Evolutionary conservation across 352 stramenopile genomes (phyloP).

Genomic region (Phytophthora cajani): DNA sequence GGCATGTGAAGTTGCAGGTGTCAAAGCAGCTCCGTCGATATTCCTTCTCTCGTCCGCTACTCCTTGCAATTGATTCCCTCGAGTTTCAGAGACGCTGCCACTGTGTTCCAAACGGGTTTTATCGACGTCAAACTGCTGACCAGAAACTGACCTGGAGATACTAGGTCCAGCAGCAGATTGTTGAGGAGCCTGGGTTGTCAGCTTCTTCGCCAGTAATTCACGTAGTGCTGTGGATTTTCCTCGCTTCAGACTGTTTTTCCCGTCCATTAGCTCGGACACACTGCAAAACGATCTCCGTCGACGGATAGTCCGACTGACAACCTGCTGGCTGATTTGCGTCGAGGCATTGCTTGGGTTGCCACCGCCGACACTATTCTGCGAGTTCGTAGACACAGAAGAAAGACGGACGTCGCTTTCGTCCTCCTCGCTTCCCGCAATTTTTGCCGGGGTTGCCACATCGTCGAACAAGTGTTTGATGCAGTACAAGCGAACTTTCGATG

Average conservation of each 20-base stretch:
- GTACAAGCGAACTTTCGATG: conserved; percentile 76
- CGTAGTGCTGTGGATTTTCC: conserved; percentile 56
- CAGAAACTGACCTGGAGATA: conserved; percentile 32
- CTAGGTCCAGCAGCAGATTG: conserved; percentile 9
- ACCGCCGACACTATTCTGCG: conserved; percentile 30
- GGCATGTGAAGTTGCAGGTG: conserved; percentile 3
- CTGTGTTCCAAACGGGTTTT: conserved; percentile 24
- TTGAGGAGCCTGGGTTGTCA: conserved; percentile 30
- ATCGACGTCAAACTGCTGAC: conserved; percentile 34
- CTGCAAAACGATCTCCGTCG: conserved; percentile 78
- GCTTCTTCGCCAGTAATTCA: conserved; percentile 66
- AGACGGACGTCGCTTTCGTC: conserved; percentile 16
- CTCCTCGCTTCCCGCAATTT: conserved; percentile 26
- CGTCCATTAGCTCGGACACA: conserved; percentile 59
- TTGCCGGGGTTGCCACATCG: conserved; percentile 26
- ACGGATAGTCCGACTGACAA: conserved; percentile 51
- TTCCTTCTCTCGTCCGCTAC: conserved; percentile 19
- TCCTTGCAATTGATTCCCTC: conserved; percentile 15
- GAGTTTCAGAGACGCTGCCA: conserved; percentile 21
- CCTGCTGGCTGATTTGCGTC: conserved; percentile 31
- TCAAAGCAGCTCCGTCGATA: conserved; percentile 16
- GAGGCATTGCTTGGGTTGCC: conserved; percentile 31
- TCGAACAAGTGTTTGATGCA: conserved; percentile 61
- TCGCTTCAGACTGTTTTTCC: conserved; percentile 41
- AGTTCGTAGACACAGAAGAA: conserved; percentile 35